Evolutionary conservation across 208 protist species (phyloP).

Genomic region (Trypanosoma caninum): DNA sequence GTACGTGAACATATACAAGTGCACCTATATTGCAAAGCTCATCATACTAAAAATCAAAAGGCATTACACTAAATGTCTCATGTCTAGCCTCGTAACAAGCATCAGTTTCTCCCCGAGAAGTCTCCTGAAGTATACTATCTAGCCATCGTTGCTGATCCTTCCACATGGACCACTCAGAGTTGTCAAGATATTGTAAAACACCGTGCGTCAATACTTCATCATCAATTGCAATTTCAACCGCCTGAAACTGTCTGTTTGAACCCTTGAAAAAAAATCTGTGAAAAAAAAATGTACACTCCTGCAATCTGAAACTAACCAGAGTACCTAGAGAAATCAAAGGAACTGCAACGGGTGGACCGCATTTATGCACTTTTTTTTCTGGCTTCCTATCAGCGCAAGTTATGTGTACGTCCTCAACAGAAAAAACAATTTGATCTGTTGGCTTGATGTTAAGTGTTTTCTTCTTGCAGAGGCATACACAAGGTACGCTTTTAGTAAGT

Average conservation of each 20-base stretch:
- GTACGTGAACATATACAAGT: background rate
- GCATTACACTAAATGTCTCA: constrained; percentile 14
- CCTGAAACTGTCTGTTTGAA: background rate
- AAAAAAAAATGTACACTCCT: background rate
- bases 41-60: constrained; percentile 22
- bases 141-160: constrained; percentile 3
- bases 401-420: constrained; percentile 4
- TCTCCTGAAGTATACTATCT: background rate
- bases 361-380: background rate
- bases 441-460: constrained; percentile 1
- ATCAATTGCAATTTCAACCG: constrained; percentile 4
- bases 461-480: background rate
- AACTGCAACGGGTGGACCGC: background rate
- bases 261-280: background rate
- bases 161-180: constrained; percentile 12
- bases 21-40: no score
- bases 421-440: constrained; percentile 21
- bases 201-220: background rate
- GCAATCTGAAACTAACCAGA: constrained; percentile 11
- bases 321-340: constrained; percentile 6
- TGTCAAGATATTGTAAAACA: constrained; percentile 12
- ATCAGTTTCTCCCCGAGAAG: background rate
- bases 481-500: background rate
- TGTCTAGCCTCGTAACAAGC: background rate
- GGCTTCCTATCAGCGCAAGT: background rate